Conservation (phyloP, 75 land plant genomes). For the Pinus albicaulis region DNA sequence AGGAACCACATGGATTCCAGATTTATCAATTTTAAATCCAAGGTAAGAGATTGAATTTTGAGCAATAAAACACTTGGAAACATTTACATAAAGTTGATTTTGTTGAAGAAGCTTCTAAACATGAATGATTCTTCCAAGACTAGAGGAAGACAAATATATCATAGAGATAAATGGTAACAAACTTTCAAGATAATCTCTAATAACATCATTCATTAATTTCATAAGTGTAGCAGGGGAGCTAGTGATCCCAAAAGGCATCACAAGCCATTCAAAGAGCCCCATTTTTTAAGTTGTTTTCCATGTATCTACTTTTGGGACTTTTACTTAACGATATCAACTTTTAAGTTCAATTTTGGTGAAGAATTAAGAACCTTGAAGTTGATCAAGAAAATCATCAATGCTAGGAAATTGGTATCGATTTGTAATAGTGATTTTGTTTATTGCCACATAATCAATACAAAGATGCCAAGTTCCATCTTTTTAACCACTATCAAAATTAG, state of each 20-base stretch:
- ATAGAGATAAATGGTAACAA: conserved; percentile 23
- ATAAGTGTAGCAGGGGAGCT: neutral
- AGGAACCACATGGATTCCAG: neutral
- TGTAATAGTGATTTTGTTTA: neutral
- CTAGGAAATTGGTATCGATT: neutral
- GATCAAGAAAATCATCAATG: neutral
- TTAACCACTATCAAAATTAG: neutral
- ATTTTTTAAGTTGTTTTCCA: conserved; percentile 15
- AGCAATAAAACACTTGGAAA: neutral
- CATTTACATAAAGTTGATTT: neutral
- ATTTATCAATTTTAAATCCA: neutral
- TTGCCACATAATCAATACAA: neutral
- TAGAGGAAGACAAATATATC: conserved; percentile 22
- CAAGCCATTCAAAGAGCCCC: conserved; percentile 8
- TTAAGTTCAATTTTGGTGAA: neutral
- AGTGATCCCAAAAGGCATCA: conserved; percentile 10
- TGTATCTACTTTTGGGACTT: conserved; percentile 3
- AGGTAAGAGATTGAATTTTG: neutral
- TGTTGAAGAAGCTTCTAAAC: neutral
- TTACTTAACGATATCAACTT: neutral
- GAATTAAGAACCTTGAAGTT: conserved; percentile 4
- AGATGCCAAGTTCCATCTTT: neutral
- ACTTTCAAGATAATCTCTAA: conserved; percentile 18
- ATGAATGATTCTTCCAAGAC: neutral
- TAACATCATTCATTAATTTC: conserved; percentile 20